Evolutionary conservation across 108 stramenopile genomes (phyloP), one percentile per base, ranked within the genome.

Genomic region (Conticribra guillardii): DNA sequence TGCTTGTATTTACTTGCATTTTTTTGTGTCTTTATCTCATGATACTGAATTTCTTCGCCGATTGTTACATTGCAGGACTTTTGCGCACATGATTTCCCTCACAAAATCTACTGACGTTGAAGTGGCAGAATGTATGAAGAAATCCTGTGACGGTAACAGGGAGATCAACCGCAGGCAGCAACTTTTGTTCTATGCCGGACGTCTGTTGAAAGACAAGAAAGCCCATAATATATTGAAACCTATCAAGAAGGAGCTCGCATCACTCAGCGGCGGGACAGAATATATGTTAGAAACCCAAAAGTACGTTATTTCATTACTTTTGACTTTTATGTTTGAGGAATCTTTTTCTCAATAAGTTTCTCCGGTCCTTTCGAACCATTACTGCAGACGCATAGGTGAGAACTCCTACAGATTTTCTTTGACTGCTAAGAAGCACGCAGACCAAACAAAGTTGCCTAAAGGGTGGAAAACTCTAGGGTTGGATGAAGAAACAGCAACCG

Each of bases 391-490:
- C 24, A 89, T 96, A 72, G 95, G 79, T 18, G 89, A 90, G 56
- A 82, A 86, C 9, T 89, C 92, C 21, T 96, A 93, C 74, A 85
- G 83, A 61, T 55, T 88, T 41, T 69, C 85, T 0, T 84, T 96
- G 5, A 79, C 67, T 7, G 73, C 68, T 18, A 86, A 57, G 23
- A 90, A 41, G 37, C 37, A 90, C 19, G 79, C 82, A 46, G 77
- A 79, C 0, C 88, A 92, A 76, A 69, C 50, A 51, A 82, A 77
- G 23, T 52, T 92, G 27, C 88, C 92, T 7, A 26, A 71, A 30
- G 95, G 95, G 11, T 96, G 92, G 92, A 85, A 96, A 65, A 83
- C 90, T 28, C 79, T 96, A 22, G 95, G 95, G n/a, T 63, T 96
- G 34, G 73, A 77, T 21, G 81, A 91, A 49, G 91, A 92, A 27